phyloP scores from a whole-genome alignment of 2,329 filamentous ascomycete species.

The Geosmithia putterillii region DNA sequence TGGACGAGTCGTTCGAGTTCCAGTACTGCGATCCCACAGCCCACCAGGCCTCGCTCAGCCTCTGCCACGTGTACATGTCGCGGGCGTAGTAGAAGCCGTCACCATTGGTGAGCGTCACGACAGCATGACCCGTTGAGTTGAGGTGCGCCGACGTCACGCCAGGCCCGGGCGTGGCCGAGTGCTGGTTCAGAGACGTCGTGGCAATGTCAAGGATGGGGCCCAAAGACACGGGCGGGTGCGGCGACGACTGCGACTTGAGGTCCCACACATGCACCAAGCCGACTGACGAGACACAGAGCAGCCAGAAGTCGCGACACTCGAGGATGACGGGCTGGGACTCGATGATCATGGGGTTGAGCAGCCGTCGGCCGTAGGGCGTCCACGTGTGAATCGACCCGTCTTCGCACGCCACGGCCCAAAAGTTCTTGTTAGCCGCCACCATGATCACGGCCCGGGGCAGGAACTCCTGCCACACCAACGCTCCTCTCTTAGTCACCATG shows the following conservation, averaged over 20 bases:
- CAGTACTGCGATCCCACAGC: conserved; percentile 96
- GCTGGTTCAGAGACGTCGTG: conserved; percentile 62
- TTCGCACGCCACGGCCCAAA: conserved; percentile 90
- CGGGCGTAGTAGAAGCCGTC: conserved; percentile 87
- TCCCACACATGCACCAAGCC: conserved; percentile 94
- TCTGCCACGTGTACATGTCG: conserved; percentile 82
- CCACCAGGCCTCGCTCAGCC: conserved; percentile 96
- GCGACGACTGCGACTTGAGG: conserved; percentile 66
- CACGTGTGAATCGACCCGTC: conserved; percentile 84
- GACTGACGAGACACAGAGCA: conserved; percentile 78
- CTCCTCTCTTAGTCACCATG: conserved; percentile 67
- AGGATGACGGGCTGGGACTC: conserved; percentile 92
- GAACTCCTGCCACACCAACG: conserved; percentile 86
- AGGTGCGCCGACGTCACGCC: conserved; percentile 84
- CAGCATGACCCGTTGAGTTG: conserved; percentile 73
- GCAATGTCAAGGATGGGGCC: conserved; percentile 83
- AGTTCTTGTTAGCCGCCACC: conserved; percentile 76
- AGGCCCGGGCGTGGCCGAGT: conserved; percentile 63
- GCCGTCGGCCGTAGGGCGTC: conserved; percentile 79
- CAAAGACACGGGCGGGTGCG: conserved; percentile 81
- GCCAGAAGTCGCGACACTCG: conserved; percentile 79
- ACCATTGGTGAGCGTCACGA: conserved; percentile 88
- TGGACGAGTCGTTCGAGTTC: conserved; percentile 91
- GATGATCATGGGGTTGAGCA: conserved; percentile 73
- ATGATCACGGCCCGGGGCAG: conserved; percentile 78